These are phyloP conservation scores for Saccharomycopsis crataegensis DNA, from an alignment of 1,139 yeast genomes.

Conservation along the genomic window DNA sequence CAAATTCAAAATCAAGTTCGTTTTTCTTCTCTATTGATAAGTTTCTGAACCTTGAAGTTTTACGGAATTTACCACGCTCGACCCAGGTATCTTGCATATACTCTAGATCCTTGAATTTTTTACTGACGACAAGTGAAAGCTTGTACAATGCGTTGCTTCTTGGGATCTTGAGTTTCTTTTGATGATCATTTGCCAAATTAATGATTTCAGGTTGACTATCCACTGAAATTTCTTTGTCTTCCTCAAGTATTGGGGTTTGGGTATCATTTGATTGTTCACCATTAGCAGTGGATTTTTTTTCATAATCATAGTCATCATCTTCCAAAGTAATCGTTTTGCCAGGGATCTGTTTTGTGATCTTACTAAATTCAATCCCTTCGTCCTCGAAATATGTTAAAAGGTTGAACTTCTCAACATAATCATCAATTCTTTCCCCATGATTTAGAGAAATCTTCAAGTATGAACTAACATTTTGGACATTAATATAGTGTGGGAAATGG, in stretches of 20 bases:
- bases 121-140: constrained; percentile 61
- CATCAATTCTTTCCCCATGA: constrained; percentile 36
- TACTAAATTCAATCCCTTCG: constrained; percentile 8
- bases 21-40: constrained; percentile 36
- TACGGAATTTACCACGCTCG: constrained; percentile 70
- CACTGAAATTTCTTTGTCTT: background rate
- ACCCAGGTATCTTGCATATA: constrained; percentile 66
- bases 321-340: constrained; percentile 6
- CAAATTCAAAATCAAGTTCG: constrained; percentile 58
- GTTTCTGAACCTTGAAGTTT: constrained; percentile 39
- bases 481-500: constrained; percentile 37
- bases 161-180: constrained; percentile 28
- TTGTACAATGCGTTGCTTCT: constrained; percentile 51
- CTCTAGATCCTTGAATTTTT: constrained; percentile 41
- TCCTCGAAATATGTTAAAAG: constrained; percentile 38
- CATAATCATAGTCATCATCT: constrained; percentile 13
- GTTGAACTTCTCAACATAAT: constrained; percentile 45
- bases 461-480: constrained; percentile 37
- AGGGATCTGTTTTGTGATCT: background rate
- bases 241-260: constrained; percentile 7
- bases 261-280: constrained; percentile 9
- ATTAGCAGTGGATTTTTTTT: constrained; percentile 10
- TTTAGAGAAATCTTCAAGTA: constrained; percentile 50
- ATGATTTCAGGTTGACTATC: constrained; percentile 12
- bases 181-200: constrained; percentile 14